These are phyloP conservation scores for Abrus precatorius DNA, from an alignment of 306 rosid genomes.

Conservation along the genomic window DNA sequence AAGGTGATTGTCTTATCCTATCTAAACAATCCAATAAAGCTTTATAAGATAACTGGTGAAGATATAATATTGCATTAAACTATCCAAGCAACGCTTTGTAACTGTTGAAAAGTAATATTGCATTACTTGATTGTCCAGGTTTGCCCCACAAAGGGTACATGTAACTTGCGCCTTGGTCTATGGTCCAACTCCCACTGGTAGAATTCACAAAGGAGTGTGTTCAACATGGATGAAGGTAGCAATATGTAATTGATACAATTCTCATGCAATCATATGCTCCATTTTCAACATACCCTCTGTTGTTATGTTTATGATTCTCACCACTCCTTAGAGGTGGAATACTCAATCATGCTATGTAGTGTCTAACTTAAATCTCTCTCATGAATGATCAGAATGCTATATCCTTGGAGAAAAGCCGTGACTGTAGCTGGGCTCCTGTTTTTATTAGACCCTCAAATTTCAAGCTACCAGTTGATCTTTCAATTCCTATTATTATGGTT, in stretches of 20 bases:
- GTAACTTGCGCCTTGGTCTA: constrained; percentile 94
- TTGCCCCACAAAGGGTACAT: constrained; percentile 77
- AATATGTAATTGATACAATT: constrained; percentile 29
- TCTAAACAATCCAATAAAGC: constrained; percentile 32
- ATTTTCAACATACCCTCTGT: constrained; percentile 18
- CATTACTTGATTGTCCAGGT: constrained; percentile 56
- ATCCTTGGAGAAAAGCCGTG: constrained; percentile 72
- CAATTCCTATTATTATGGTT: constrained; percentile 80
- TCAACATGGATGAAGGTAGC: constrained; percentile 99
- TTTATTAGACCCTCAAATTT: constrained; percentile 92
- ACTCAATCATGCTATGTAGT: constrained; percentile 31
- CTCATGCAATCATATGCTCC: constrained; percentile 25
- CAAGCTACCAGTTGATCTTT: constrained; percentile 83
- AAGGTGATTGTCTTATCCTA: constrained; percentile 61
- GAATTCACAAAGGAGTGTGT: constrained; percentile 95
- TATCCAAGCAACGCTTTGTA: constrained; percentile 27
- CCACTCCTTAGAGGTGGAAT: constrained; percentile 4
- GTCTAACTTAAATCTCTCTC: constrained; percentile 50
- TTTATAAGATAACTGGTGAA: constrained; percentile 10
- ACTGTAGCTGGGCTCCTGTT: constrained; percentile 91
- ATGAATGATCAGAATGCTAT: constrained; percentile 71
- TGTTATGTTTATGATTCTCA: constrained; percentile 34
- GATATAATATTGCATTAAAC: constrained; percentile 24
- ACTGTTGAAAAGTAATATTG: constrained; percentile 15
- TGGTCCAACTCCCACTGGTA: constrained; percentile 91